Conservation (phyloP, 2,329 filamentous ascomycete species). For the Fusarium beomiforme region DNA sequence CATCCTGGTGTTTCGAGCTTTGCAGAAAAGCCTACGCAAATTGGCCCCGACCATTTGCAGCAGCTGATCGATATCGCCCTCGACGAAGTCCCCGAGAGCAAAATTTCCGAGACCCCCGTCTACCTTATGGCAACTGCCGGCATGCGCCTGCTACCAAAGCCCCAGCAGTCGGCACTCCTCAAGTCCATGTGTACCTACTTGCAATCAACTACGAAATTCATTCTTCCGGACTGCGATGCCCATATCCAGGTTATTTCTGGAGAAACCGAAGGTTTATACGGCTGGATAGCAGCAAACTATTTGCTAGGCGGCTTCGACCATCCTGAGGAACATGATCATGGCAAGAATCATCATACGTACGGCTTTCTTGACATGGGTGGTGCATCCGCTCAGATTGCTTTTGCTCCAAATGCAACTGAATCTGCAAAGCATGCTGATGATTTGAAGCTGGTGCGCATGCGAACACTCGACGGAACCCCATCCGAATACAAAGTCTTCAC, state of each 20-base stretch:
- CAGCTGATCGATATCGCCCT: constrained; percentile 84
- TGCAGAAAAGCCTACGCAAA: constrained; percentile 76
- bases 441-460: constrained; percentile 84
- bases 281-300: constrained; percentile 98
- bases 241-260: constrained; percentile 96
- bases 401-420: constrained; percentile 93
- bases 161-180: constrained; percentile 78
- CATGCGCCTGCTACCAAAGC: constrained; percentile 83
- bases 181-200: constrained; percentile 85
- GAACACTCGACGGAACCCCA: constrained; percentile 80
- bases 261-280: constrained; percentile 94
- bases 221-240: constrained; percentile 86
- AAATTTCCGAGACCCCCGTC: constrained; percentile 85
- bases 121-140: constrained; percentile 97
- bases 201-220: constrained; percentile 78
- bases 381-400: constrained; percentile 96
- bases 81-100: constrained; percentile 77
- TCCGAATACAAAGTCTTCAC: constrained; percentile 92
- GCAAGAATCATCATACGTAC: constrained; percentile 91
- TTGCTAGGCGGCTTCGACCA: constrained; percentile 89
- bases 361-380: constrained; percentile 99
- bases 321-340: constrained; percentile 78
- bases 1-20: constrained; percentile 93
- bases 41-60: constrained; percentile 85
- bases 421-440: constrained; percentile 89